Evolutionary conservation across 441 rosid genomes (phyloP).

Genomic region (Rhodomyrtus psidioides): DNA sequence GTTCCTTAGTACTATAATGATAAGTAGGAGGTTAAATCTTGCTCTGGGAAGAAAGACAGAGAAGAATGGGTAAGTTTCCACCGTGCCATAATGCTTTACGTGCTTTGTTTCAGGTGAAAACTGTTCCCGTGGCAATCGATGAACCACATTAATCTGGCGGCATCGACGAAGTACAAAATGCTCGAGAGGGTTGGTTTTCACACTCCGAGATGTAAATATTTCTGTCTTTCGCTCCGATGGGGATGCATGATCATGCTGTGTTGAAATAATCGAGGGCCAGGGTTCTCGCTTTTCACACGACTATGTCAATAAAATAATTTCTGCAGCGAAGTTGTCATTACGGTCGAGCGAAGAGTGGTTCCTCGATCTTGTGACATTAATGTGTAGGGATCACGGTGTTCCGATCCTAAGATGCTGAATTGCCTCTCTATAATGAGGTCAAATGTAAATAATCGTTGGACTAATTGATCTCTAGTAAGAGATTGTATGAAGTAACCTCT

Average conservation of each 20-base stretch:
- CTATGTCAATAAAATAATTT: background rate
- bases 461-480: background rate
- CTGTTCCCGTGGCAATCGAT: slow-evolving; percentile 64
- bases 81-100: background rate
- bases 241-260: background rate
- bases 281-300: background rate
- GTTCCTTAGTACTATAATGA: background rate
- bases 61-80: background rate
- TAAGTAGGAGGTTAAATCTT: background rate
- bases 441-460: background rate
- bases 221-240: background rate
- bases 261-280: background rate
- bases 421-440: background rate
- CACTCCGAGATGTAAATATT: slow-evolving; percentile 5
- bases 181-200: background rate
- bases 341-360: background rate
- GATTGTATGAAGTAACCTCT: background rate
- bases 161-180: background rate
- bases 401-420: background rate
- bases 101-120: slow-evolving; percentile 49
- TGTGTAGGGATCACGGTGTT: background rate
- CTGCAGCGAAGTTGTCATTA: background rate
- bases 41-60: background rate
- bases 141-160: slow-evolving; percentile 26
- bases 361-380: background rate